These are phyloP conservation scores for Daedaleopsis sinensis DNA, from an alignment of 768 basidiomycete species.

Conservation along the genomic window DNA sequence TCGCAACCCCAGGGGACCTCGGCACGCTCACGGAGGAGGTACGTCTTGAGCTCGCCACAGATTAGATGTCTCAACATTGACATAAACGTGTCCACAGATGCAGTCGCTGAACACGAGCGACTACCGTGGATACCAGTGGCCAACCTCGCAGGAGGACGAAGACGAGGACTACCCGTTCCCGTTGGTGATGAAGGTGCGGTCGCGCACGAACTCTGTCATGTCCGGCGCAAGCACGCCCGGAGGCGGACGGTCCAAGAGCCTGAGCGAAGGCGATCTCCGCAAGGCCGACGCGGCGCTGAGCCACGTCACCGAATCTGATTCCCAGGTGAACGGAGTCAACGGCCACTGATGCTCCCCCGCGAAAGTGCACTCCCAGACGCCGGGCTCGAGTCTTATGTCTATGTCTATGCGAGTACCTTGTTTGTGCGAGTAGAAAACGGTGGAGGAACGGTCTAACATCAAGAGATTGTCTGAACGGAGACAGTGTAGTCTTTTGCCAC, in stretches of 20 bases:
- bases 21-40: conserved; percentile 90
- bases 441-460: too few relatives aligned
- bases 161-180: conserved; percentile 93
- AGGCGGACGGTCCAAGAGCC: conserved; percentile 73
- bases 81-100: conserved; percentile 58
- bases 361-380: too few relatives aligned
- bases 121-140: conserved; percentile 74
- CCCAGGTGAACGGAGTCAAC: conserved; percentile 25
- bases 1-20: conserved; percentile 92
- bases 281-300: conserved; percentile 89
- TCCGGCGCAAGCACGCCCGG: conserved; percentile 85
- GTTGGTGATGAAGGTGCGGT: conserved; percentile 87
- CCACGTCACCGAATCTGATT: conserved; percentile 45
- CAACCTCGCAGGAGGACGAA: conserved; percentile 68
- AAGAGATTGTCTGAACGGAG: too few relatives aligned
- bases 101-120: conserved; percentile 85
- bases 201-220: conserved; percentile 75
- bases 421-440: too few relatives aligned
- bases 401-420: too few relatives aligned
- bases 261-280: conserved; percentile 86
- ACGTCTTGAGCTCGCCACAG: conserved; percentile 15
- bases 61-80: background rate
- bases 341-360: conserved; percentile 10
- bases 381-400: too few relatives aligned
- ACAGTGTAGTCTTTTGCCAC: too few relatives aligned